Evolutionary conservation across 768 basidiomycete species (phyloP), one percentile per base, ranked within the genome.

Genomic region (Stropharia rugosoannulata): DNA sequence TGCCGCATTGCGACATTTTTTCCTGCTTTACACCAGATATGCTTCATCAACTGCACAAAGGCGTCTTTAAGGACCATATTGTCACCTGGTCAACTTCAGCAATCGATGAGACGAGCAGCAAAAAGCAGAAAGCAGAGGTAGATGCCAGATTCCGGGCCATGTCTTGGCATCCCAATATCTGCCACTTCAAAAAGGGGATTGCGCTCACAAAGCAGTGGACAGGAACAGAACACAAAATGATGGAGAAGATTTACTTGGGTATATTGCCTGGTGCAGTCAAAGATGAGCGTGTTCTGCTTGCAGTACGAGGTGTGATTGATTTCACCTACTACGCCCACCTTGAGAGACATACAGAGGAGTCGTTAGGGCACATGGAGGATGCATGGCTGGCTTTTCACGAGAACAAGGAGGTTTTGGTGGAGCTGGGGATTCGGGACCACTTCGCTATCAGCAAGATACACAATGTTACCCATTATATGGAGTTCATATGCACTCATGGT

Each of bases 31-130:
- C 73, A 0, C 78, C 79, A 0, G 75, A 81, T 56, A 43, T 75
- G 16, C 68, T 82, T 2, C 80, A 82, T 60, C 78, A 82, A 57
- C 61, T 82, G 0, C 75, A 80, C 63, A 78, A 82, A 51, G 79
- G 80, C 0, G 58, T 79, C 12, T 78, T 81, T 68, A 75, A 76
- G 45, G 73, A 79, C 44, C 78, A 80, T 51, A 44, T 77, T 1
- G 64, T 74, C 0, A 61, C 51, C 1, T 81, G 77, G 74, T 55
- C 60, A 15, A 54, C 65, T 1, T 29, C 27, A 51, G 59, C 66
- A 2, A 39, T 56, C 8, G 60, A 10, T 38, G 37, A 38, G 37
- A 8, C 15, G 37, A 15, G 37, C 37, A 8, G 16, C 5, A 45
- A 12, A 4, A 22, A 22, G 5, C 1, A 13, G 65, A 35, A 38